phyloP scores from a whole-genome alignment of 2,329 filamentous ascomycete genomes.

The Colletotrichum destructivum region DNA sequence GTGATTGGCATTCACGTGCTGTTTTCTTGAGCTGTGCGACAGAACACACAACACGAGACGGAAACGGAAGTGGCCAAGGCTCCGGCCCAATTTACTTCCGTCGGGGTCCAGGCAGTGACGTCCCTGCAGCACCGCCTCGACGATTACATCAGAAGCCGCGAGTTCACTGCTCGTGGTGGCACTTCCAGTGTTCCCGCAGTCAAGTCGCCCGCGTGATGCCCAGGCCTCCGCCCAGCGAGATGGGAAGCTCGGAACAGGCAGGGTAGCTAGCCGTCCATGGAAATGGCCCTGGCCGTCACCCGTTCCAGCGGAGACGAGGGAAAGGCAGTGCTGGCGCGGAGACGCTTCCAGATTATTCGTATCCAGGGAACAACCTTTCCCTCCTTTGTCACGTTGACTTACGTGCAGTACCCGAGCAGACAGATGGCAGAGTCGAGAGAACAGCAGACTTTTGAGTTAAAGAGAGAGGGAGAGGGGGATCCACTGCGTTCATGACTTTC shows the following conservation, averaged over 20 bases:
- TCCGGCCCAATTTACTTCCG: conserved; percentile 30
- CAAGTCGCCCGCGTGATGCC: neutral
- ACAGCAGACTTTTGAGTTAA: conserved; percentile 31
- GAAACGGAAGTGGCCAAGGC: conserved; percentile 15
- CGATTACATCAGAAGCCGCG: conserved; percentile 39
- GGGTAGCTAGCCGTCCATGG: conserved; percentile 30
- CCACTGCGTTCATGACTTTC: conserved; percentile 28
- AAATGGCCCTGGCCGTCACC: conserved; percentile 3
- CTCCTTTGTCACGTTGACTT: conserved; percentile 28
- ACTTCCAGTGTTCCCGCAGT: conserved; percentile 12
- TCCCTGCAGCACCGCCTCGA: conserved; percentile 33
- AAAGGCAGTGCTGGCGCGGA: conserved; percentile 23
- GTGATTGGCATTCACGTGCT: conserved; percentile 17
- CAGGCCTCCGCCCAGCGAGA: neutral
- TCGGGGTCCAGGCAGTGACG: conserved; percentile 31
- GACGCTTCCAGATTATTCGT: conserved; percentile 29
- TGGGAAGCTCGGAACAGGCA: neutral
- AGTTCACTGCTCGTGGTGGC: conserved; percentile 24
- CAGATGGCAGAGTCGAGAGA: neutral
- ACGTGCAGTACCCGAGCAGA: conserved; percentile 1
- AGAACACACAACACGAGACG: neutral
- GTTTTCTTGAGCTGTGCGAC: neutral
- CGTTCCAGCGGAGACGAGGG: neutral
- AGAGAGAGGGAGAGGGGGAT: conserved; percentile 7
- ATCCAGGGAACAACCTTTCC: conserved; percentile 28